Percentiles rank a stretch among this genome's conserved stretches.
Conservation (phyloP, 371 early-diverging fungal genomes). For the Mortierella sp. region DNA sequence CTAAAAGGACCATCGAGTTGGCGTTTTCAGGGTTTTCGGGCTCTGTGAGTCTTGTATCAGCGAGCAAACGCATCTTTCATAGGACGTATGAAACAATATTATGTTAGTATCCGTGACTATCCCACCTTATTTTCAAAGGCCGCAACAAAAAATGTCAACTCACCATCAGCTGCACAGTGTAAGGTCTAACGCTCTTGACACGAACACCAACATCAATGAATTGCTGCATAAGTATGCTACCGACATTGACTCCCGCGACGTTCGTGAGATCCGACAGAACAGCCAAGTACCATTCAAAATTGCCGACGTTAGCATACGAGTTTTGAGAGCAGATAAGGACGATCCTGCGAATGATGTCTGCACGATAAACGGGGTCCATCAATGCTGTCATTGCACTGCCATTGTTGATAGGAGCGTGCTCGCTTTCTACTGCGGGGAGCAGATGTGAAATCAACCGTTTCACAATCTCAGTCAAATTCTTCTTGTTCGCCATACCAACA, state of each 20-base stretch:
- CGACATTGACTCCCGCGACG: slow-evolving; percentile 81
- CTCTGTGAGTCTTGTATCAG: slow-evolving; percentile 72
- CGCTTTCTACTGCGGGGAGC: slow-evolving; percentile 62
- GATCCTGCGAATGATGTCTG: slow-evolving; percentile 84
- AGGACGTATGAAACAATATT: not conserved
- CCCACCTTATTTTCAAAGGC: not conserved
- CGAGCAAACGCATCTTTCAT: slow-evolving; percentile 65
- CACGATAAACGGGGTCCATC: slow-evolving; percentile 83
- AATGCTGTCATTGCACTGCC: slow-evolving; percentile 43
- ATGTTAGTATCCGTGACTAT: not conserved
- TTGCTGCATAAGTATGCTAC: slow-evolving; percentile 75
- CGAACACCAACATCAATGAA: slow-evolving; percentile 93
- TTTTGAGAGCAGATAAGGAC: slow-evolving; percentile 85
- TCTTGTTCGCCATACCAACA: slow-evolving; percentile 85
- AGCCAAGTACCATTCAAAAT: slow-evolving; percentile 96
- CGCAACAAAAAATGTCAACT: not conserved
- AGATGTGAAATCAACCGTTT: slow-evolving; percentile 87
- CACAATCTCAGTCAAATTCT: slow-evolving; percentile 84
- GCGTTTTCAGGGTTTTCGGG: slow-evolving; percentile 72
- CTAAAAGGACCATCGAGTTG: slow-evolving; percentile 82
- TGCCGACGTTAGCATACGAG: slow-evolving; percentile 85
- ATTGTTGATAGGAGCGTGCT: slow-evolving; percentile 19
- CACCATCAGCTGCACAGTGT: slow-evolving; percentile 83
- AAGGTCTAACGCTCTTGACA: slow-evolving; percentile 86
- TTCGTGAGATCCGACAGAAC: slow-evolving; percentile 83